These are phyloP conservation scores for Vickermania spadyakhi DNA, from an alignment of 208 protist genomes.

Conservation along the genomic window DNA sequence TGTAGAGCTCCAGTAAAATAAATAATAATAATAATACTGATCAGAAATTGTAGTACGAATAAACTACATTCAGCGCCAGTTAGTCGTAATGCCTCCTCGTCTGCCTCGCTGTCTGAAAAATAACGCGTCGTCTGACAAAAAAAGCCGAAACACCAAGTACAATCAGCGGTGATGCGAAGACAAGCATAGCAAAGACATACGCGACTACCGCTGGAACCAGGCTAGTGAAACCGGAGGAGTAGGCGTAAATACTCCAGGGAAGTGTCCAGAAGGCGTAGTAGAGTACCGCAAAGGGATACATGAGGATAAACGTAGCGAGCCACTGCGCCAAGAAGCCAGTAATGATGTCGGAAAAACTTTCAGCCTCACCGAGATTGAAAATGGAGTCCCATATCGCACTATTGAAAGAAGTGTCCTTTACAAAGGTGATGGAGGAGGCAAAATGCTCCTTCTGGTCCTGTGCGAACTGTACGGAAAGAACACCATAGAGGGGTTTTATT, in stretches of 20 bases:
- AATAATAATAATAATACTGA: no score
- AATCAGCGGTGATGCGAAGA: constrained; percentile 58
- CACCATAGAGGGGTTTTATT: constrained; percentile 82
- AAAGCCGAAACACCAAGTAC: constrained; percentile 24
- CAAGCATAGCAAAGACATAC: constrained; percentile 38
- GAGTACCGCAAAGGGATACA: constrained; percentile 76
- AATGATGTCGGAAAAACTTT: constrained; percentile 71
- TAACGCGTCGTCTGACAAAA: no score
- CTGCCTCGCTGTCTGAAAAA: no score
- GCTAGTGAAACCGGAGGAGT: constrained; percentile 48
- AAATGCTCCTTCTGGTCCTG: constrained; percentile 71
- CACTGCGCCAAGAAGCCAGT: constrained; percentile 72
- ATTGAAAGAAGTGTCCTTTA: constrained; percentile 69
- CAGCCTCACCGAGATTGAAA: constrained; percentile 48
- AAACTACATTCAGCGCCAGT: no score
- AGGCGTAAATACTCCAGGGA: constrained; percentile 69
- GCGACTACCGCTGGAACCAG: constrained; percentile 45
- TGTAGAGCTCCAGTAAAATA: no score
- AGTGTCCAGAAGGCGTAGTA: constrained; percentile 81
- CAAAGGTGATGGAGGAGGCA: constrained; percentile 27
- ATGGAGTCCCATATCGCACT: constrained; percentile 78
- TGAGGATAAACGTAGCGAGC: constrained; percentile 59
- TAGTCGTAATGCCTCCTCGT: no score
- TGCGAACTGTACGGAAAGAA: constrained; percentile 62
- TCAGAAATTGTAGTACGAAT: no score